These are phyloP conservation scores for Xylaria nigripes DNA, from an alignment of 495 filamentous ascomycete species.

Conservation along the genomic window DNA sequence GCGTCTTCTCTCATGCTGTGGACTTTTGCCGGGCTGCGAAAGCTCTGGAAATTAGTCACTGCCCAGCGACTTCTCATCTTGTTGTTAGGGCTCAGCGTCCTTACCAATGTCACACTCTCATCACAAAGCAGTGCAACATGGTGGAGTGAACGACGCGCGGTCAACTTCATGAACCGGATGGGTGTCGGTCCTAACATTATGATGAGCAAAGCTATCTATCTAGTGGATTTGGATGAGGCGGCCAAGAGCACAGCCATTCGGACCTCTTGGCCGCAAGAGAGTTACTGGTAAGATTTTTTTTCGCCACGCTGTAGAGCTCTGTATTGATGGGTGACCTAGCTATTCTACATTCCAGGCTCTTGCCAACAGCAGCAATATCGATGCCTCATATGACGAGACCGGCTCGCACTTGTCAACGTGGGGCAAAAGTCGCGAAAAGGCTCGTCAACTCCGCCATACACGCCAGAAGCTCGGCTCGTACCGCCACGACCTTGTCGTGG, in stretches of 20 bases:
- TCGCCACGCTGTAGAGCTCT: constrained; percentile 5
- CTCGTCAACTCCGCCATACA: constrained; percentile 62
- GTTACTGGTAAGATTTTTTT: constrained; percentile 32
- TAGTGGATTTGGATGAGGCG: constrained; percentile 71
- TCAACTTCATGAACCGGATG: constrained; percentile 66
- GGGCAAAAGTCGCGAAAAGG: constrained; percentile 49
- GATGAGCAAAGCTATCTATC: constrained; percentile 79
- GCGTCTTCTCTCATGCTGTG: constrained; percentile 67
- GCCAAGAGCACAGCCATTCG: constrained; percentile 29
- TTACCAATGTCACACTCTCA: constrained; percentile 64
- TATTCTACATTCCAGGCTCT: constrained; percentile 50
- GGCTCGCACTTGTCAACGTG: constrained; percentile 32
- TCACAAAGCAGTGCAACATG: constrained; percentile 60
- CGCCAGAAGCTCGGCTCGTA: constrained; percentile 74
- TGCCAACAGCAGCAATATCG: constrained; percentile 43
- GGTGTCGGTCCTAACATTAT: constrained; percentile 69
- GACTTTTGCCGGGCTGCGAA: constrained; percentile 53
- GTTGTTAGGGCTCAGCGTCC: constrained; percentile 55
- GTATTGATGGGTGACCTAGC: constrained; percentile 19
- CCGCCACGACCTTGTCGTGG: constrained; percentile 87
- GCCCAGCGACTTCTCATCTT: constrained; percentile 68
- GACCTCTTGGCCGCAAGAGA: constrained; percentile 25
- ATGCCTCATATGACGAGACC: constrained; percentile 41
- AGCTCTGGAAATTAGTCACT: constrained; percentile 58
- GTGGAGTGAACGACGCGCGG: constrained; percentile 79